Percentiles rank a stretch among this genome's conserved stretches.
Evolutionary conservation across 2,329 filamentous ascomycete species (phyloP).

Genomic region (Cladosporium velox): DNA sequence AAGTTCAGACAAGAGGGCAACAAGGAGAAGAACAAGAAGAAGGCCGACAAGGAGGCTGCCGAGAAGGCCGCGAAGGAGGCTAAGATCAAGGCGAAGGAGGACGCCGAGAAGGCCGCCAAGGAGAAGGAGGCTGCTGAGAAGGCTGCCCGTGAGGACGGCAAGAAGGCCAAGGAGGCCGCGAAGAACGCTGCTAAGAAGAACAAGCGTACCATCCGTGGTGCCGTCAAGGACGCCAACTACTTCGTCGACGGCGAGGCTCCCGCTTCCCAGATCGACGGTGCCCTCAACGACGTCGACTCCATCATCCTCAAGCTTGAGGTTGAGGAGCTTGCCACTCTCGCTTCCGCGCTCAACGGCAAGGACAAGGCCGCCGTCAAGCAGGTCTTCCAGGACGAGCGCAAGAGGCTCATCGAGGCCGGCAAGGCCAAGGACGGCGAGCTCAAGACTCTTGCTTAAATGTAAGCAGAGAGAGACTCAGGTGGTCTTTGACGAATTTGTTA

Average conservation of each 20-base stretch:
- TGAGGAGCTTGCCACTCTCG: constrained; percentile 84
- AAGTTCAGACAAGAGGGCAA: constrained; percentile 89
- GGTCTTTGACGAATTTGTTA: background rate
- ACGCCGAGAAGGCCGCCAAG: constrained; percentile 63
- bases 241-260: constrained; percentile 71
- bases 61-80: constrained; percentile 86
- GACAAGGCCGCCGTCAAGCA: constrained; percentile 81
- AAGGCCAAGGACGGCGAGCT: constrained; percentile 84
- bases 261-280: constrained; percentile 77
- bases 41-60: constrained; percentile 84
- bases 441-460: constrained; percentile 54
- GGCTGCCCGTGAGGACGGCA: constrained; percentile 75
- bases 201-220: constrained; percentile 92
- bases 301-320: constrained; percentile 85
- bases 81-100: constrained; percentile 77
- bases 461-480: background rate
- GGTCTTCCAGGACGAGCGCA: constrained; percentile 76
- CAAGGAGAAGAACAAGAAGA: constrained; percentile 95
- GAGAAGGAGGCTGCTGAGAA: constrained; percentile 88
- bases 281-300: constrained; percentile 81
- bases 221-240: constrained; percentile 98
- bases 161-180: constrained; percentile 98
- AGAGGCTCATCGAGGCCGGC: constrained; percentile 75
- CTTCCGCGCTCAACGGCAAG: constrained; percentile 73
- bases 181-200: constrained; percentile 99